phyloP scores from a whole-genome alignment of 2,329 filamentous ascomycete genomes.

The Tolypocladium cylindrosporum region DNA sequence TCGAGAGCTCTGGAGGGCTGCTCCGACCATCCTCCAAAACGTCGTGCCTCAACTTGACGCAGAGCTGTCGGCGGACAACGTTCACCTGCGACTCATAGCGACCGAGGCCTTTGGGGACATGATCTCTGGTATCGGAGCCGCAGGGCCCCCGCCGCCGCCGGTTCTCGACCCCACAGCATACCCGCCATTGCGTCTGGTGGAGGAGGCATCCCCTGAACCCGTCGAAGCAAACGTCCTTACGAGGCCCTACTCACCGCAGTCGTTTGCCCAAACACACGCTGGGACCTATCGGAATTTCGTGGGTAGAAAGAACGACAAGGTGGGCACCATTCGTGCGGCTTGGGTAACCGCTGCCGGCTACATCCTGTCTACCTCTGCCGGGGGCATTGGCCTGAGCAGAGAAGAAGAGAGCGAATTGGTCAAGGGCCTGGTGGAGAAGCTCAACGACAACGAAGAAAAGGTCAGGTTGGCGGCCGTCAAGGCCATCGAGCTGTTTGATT shows the following conservation, averaged over 20 bases:
- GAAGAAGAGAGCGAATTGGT: slow-evolving; percentile 73
- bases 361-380: slow-evolving; percentile 84
- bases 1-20: slow-evolving; percentile 87
- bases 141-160: slow-evolving; percentile 67
- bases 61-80: slow-evolving; percentile 82
- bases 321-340: slow-evolving; percentile 66
- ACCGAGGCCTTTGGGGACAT: slow-evolving; percentile 94
- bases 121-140: slow-evolving; percentile 84
- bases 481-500: slow-evolving; percentile 69
- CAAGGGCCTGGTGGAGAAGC: slow-evolving; percentile 64
- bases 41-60: slow-evolving; percentile 90
- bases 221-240: slow-evolving; percentile 56
- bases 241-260: slow-evolving; percentile 76
- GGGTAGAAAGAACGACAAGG: slow-evolving; percentile 78
- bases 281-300: slow-evolving; percentile 76
- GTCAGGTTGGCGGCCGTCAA: slow-evolving; percentile 85
- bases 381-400: slow-evolving; percentile 75
- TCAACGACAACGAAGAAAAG: slow-evolving; percentile 82
- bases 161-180: slow-evolving; percentile 73
- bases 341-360: slow-evolving; percentile 80
- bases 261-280: slow-evolving; percentile 75
- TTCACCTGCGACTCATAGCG: slow-evolving; percentile 75
- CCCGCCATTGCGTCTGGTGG: slow-evolving; percentile 60
- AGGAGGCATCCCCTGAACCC: slow-evolving; percentile 38
- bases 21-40: slow-evolving; percentile 78